Evolutionary conservation across 441 rosid species (phyloP).

Genomic region (Aleurites moluccanus): DNA sequence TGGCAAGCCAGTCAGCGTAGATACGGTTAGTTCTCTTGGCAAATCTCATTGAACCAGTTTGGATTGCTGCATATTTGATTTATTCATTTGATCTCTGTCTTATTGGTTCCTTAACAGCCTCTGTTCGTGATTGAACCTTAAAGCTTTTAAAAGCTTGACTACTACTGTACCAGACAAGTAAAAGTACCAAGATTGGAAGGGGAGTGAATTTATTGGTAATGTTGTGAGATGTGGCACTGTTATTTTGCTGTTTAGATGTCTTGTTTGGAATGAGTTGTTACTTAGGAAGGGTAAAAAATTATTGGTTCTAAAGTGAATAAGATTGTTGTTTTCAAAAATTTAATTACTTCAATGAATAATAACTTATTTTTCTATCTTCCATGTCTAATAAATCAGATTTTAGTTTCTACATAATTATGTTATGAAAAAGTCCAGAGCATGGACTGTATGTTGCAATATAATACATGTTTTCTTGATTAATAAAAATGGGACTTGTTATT

Average conservation of each 20-base stretch:
- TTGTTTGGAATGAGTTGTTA: conserved; percentile 20
- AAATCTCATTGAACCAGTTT: neutral
- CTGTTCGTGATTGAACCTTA: conserved; percentile 66
- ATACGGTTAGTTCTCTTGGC: conserved; percentile 43
- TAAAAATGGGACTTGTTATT: too few relatives aligned
- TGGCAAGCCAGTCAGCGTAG: conserved; percentile 67
- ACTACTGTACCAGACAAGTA: neutral
- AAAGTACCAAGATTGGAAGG: conserved; percentile 13
- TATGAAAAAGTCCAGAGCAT: too few relatives aligned
- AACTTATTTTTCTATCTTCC: conserved; percentile 8
- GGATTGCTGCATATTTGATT: neutral
- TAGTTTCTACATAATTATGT: neutral
- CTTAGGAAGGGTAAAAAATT: conserved; percentile 10
- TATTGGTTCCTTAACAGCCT: conserved; percentile 42
- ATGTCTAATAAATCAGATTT: conserved; percentile 8
- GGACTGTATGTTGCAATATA: too few relatives aligned
- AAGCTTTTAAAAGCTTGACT: neutral
- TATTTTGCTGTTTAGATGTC: conserved; percentile 16
- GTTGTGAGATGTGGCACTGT: conserved; percentile 25
- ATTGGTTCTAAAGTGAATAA: neutral
- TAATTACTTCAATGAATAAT: neutral
- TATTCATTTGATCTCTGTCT: neutral
- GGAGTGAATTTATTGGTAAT: conserved; percentile 16
- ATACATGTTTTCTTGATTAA: too few relatives aligned
- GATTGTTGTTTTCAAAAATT: neutral